Evolutionary conservation across 345 rosid genomes (phyloP).

Genomic region (Gossypium sturtianum): DNA sequence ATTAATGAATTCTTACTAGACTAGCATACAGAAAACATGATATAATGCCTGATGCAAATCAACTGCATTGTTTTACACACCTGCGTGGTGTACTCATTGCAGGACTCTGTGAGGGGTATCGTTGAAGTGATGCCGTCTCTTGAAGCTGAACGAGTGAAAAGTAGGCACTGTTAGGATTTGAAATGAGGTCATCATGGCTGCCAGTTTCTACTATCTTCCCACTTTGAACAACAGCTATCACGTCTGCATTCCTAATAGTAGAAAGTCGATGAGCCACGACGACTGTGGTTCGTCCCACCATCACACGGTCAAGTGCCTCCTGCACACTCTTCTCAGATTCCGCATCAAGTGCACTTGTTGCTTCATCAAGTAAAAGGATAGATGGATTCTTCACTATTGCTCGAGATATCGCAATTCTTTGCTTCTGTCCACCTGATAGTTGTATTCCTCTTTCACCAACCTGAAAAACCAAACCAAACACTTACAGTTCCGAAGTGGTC

Average conservation of each 20-base stretch:
- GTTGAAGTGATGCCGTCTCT: conserved; percentile 58
- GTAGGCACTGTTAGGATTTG: conserved; percentile 56
- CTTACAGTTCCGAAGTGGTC: neutral
- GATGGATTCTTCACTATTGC: conserved; percentile 90
- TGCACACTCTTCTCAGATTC: conserved; percentile 96
- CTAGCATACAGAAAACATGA: neutral
- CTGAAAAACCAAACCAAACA: conserved; percentile 22
- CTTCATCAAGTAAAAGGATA: conserved; percentile 87
- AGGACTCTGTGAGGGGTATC: conserved; percentile 54
- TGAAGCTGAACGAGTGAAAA: conserved; percentile 79
- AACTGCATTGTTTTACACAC: conserved; percentile 27
- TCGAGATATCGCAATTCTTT: conserved; percentile 83
- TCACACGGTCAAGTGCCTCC: conserved; percentile 86
- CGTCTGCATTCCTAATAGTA: conserved; percentile 82
- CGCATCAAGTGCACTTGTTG: conserved; percentile 91
- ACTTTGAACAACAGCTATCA: conserved; percentile 68
- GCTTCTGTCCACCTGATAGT: conserved; percentile 95
- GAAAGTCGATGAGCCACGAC: conserved; percentile 93
- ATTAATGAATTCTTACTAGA: conserved; percentile 7
- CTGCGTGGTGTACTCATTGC: conserved; percentile 53
- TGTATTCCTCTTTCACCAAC: conserved; percentile 96
- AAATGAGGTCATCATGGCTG: conserved; percentile 79
- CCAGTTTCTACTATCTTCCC: conserved; percentile 88
- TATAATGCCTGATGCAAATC: neutral
- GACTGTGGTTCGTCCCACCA: conserved; percentile 91